phyloP scores from a whole-genome alignment of 768 basidiomycete genomes.

The Neoboletus brunneissimus region DNA sequence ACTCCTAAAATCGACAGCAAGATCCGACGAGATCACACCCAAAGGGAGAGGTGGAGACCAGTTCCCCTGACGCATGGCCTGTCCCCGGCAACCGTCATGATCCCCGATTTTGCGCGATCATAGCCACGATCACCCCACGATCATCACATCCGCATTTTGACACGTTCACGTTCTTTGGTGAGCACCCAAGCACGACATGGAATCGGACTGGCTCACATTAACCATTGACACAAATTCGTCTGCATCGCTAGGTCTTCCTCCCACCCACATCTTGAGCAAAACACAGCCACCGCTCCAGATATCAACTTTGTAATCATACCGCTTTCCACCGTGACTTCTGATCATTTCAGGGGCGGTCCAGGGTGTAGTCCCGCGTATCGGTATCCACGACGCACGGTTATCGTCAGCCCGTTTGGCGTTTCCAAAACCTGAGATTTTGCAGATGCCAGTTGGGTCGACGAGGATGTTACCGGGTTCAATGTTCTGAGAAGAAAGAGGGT shows the following conservation, averaged over 20 bases:
- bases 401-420: slow-evolving; percentile 90
- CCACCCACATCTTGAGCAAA: slow-evolving; percentile 94
- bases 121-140: neutral
- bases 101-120: neutral
- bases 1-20: slow-evolving; percentile 77
- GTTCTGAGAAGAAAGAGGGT: slow-evolving; percentile 48
- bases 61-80: slow-evolving; percentile 69
- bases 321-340: slow-evolving; percentile 65
- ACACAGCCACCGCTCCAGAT: slow-evolving; percentile 97
- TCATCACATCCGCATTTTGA: neutral
- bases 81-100: neutral
- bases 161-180: neutral
- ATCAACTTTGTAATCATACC: slow-evolving; percentile 92
- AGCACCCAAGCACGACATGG: neutral
- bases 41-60: slow-evolving; percentile 81
- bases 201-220: slow-evolving; percentile 49
- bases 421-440: slow-evolving; percentile 96
- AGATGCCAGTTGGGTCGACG: slow-evolving; percentile 80
- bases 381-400: slow-evolving; percentile 70
- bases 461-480: slow-evolving; percentile 95
- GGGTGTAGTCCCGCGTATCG: slow-evolving; percentile 94
- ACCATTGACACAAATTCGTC: slow-evolving; percentile 86
- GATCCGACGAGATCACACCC: slow-evolving; percentile 63
- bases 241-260: slow-evolving; percentile 73
- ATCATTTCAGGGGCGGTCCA: slow-evolving; percentile 97